Evolutionary conservation across 768 basidiomycete genomes (phyloP).

Genomic region (Sporobolomyces pararoseus): DNA sequence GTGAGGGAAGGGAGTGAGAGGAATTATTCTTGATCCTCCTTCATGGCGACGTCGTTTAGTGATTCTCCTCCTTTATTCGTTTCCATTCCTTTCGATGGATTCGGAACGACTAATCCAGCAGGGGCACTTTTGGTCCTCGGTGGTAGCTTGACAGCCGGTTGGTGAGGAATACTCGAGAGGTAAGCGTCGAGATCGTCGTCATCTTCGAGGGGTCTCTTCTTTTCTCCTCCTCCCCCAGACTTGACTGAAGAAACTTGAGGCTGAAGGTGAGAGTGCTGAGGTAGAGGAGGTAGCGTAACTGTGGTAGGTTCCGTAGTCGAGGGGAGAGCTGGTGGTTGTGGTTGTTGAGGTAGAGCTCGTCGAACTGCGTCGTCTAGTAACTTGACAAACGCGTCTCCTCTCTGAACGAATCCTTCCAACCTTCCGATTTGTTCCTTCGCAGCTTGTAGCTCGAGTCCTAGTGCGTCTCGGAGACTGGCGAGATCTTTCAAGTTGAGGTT

Average conservation of each 20-base stretch:
- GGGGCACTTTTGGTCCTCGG: conserved; percentile 8
- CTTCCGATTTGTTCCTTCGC: conserved; percentile 19
- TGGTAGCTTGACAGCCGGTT: conserved; percentile 27
- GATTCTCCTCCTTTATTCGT: neutral
- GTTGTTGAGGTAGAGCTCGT: neutral
- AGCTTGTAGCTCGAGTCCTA: neutral
- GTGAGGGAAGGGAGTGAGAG: no score
- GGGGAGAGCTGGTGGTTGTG: neutral
- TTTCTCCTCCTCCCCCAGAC: neutral
- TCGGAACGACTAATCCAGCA: neutral
- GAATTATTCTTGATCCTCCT: neutral
- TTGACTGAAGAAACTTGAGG: neutral
- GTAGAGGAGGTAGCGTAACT: neutral
- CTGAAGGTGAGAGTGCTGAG: neutral
- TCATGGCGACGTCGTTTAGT: neutral
- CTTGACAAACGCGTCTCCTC: conserved; percentile 23
- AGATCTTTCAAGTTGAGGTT: conserved; percentile 21
- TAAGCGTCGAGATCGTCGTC: conserved; percentile 35
- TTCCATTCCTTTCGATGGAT: neutral
- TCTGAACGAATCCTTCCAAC: conserved; percentile 20
- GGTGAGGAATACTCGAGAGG: conserved; percentile 22
- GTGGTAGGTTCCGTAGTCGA: neutral
- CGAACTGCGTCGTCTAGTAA: conserved; percentile 12
- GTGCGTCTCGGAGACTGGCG: neutral
- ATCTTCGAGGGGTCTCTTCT: neutral